Evolutionary conservation across 192 early-diverging fungal species (phyloP), one percentile per base, ranked within the genome.

Genomic region (Backusella westeae): DNA sequence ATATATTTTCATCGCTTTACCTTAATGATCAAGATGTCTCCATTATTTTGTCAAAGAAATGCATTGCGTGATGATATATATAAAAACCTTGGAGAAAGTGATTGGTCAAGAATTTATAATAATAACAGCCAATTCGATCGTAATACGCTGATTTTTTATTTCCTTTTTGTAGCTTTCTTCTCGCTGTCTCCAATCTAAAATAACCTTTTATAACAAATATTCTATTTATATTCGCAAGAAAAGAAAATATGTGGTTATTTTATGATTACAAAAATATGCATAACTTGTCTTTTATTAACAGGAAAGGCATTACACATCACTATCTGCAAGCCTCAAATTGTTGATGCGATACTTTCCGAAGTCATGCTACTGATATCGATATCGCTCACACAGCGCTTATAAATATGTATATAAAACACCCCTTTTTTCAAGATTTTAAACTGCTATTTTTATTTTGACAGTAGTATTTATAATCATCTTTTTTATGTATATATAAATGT

Each of bases 71-170:
- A 98, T 79, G 95, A 94, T 19, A 97, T 95, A 95, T 10, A 95
- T 95, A 35, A 98, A 95, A 32, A 96, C 96, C 81, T 89, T 95
- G 66, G 86, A 95, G 7, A 94, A 96, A 93, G 84, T 98, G 72
- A 98, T 97, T 82, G 96, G 93, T 41, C 84, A 91, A 34, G 90
- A 90, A 81, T 88, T 93, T 53, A 23, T 78, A 93, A 93, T 82
- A 92, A 92, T 83, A 85, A 89, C 68, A 92, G 65, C 75, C 82
- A 78, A 75, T 71, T 83, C 26, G 4, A 71, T 12, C 17, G 66
- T 34, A 36, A 34, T 36, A 36, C 35, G 21, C 1, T 5, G 4
- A 15, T 29, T 17, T 49, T 71, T 71, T 46, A 17, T 19, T 21
- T 21, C 46, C 46, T 39, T 39, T 39, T 39, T 39, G 17, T 49